A percentile compares a stretch with the other conserved stretches of the same genome.
These are phyloP conservation scores for Corinectria fuckeliana DNA, from an alignment of 2,329 filamentous ascomycete genomes.

Conservation along the genomic window DNA sequence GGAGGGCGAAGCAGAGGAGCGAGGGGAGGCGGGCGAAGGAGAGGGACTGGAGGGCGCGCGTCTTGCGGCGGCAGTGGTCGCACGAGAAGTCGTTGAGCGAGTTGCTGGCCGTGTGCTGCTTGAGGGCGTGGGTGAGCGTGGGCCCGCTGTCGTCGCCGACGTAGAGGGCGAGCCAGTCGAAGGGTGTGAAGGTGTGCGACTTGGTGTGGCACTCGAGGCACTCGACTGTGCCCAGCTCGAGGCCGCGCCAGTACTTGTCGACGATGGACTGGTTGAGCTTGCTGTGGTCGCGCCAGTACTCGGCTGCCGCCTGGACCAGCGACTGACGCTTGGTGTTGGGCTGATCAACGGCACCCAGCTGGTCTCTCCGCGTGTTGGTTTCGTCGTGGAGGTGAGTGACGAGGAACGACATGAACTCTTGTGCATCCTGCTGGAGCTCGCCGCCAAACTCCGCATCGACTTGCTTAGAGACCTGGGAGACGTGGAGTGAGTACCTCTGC, in stretches of 20 bases:
- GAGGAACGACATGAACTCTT: slow-evolving; percentile 87
- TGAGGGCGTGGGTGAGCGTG: slow-evolving; percentile 67
- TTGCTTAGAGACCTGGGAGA: slow-evolving; percentile 47
- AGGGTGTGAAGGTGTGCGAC: slow-evolving; percentile 51
- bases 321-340: slow-evolving; percentile 44
- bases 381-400: slow-evolving; percentile 85
- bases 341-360: slow-evolving; percentile 38
- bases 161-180: slow-evolving; percentile 61
- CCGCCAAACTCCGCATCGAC: slow-evolving; percentile 66
- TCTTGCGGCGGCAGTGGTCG: slow-evolving; percentile 73
- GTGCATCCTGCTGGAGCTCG: slow-evolving; percentile 87
- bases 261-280: slow-evolving; percentile 77
- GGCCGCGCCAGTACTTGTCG: slow-evolving; percentile 79
- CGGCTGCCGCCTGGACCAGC: slow-evolving; percentile 64
- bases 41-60: slow-evolving; percentile 72
- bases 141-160: slow-evolving; percentile 42
- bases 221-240: slow-evolving; percentile 74
- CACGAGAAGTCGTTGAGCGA: slow-evolving; percentile 74
- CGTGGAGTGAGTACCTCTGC: slow-evolving; percentile 61
- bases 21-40: slow-evolving; percentile 80
- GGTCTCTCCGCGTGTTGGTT: slow-evolving; percentile 69
- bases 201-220: slow-evolving; percentile 66
- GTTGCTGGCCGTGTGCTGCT: slow-evolving; percentile 73
- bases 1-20: slow-evolving; percentile 79
- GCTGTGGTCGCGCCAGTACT: slow-evolving; percentile 77